Base-by-base conservation (phyloP, 1,284 basidiomycete genomes). In the Cutaneotrichosporon cavernicola region DNA sequence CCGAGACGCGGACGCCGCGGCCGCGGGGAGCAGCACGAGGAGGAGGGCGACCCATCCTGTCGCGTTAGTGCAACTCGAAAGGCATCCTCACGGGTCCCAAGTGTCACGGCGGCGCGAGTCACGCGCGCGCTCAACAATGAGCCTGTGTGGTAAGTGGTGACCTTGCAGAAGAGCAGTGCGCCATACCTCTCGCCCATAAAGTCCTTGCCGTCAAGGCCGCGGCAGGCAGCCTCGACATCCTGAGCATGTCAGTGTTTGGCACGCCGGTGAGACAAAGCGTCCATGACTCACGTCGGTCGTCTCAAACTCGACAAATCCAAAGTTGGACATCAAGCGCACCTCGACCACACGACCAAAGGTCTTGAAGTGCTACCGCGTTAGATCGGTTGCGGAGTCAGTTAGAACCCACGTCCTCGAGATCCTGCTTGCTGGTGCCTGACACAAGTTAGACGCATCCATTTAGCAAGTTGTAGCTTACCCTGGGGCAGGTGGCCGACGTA, bases 261-360 rank as follows among this genome's bases (percentile, higher is more conserved):
- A 18, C 6, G 14, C 7, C 22, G 49, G 14, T 26, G 14, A 11
- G 26, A 11, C 49, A 5, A 43, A 5, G 40, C 18, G 34, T 34
- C 6, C 11, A 3, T 8, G 31, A 70, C 80, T 65, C 74, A 86
- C 90, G 81, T 89, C 88, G 36, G 87, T 81, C 72, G 83, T 90
- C 78, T 94, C 93, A 73, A 94, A 97, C 81, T 97, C 94, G 72
- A 97, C 87, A 76, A 97, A 97, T 58, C 92, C 94, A 74, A 96
- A 97, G 50, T 91, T 91, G 62, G 90, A 92, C 92, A 97, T 95
- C 78, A 97, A 89, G 72, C 92, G 88, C 80, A 92, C 89, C 81
- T 97, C 94, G 71, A 90, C 84, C 72, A 96, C 89, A 65, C 86
- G 88, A 40, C 92, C 92, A 78, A 88, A 90, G 65, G 88, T 88